Conservation (phyloP, 2,329 filamentous ascomycete species). For the Scedosporium boydii region DNA sequence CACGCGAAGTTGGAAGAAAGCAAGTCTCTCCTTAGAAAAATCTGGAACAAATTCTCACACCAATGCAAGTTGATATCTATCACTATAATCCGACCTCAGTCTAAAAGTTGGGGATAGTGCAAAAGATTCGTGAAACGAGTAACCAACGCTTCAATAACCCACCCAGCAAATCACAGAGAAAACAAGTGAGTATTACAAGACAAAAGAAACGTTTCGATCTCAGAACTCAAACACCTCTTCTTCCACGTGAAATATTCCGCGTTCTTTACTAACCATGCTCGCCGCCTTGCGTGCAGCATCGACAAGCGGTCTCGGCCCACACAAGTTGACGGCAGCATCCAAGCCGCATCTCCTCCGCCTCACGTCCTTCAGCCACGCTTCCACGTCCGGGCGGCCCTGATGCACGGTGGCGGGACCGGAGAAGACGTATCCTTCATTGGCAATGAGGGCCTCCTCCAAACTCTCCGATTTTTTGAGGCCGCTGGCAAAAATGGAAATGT, state of each 20-base stretch:
- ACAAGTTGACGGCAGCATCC: conserved; percentile 10
- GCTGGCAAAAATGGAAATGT: conserved; percentile 9
- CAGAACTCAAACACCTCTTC: conserved; percentile 13
- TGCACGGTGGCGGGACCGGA: background rate
- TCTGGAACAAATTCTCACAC: too few species aligned
- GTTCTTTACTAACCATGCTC: conserved; percentile 6
- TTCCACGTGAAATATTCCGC: conserved; percentile 10
- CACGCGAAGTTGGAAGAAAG: background rate
- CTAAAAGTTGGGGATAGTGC: background rate
- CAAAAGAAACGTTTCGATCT: background rate
- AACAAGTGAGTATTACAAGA: background rate
- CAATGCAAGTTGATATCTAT: background rate
- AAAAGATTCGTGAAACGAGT: background rate
- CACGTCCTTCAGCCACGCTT: conserved; percentile 7
- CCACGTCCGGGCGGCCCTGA: conserved; percentile 9
- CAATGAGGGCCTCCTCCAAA: conserved; percentile 2
- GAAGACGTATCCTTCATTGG: background rate
- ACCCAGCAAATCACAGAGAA: background rate
- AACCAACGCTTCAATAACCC: background rate
- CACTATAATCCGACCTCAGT: background rate
- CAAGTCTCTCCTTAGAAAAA: too few species aligned
- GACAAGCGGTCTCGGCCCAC: conserved; percentile 9
- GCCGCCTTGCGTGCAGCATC: conserved; percentile 9
- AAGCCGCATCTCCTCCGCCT: background rate
- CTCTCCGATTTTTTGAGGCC: background rate